Evolutionary conservation across 257 asterid species (phyloP).

Genomic region (Anisodus tanguticus): DNA sequence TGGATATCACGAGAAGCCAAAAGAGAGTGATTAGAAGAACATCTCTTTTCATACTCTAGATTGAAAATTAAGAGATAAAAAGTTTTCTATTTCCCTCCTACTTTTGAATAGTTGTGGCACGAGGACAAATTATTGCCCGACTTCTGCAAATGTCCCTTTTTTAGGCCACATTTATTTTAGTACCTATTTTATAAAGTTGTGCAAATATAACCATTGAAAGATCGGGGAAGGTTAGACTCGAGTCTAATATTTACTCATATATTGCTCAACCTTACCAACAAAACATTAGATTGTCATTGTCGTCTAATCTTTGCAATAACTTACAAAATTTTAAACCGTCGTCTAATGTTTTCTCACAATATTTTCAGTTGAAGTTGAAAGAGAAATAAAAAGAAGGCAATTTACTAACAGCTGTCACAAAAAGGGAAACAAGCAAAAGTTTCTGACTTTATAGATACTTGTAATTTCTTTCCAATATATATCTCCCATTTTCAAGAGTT

Average conservation of each 20-base stretch:
- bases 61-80: not conserved
- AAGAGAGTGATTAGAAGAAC: not conserved
- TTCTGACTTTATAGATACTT: not conserved
- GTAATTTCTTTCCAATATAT: not conserved
- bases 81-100: not conserved
- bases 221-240: not conserved
- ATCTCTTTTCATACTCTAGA: not conserved
- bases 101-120: not conserved
- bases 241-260: not conserved
- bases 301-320: not conserved
- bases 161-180: not conserved
- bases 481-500: not conserved
- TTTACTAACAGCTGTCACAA: constrained; percentile 1
- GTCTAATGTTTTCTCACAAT: not conserved
- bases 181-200: not conserved
- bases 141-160: not conserved
- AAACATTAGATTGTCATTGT: not conserved
- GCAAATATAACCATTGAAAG: constrained; percentile 4
- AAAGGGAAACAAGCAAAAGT: not conserved
- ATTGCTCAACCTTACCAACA: not conserved
- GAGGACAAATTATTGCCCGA: constrained; percentile 4
- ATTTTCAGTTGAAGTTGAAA: not conserved
- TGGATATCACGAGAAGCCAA: not conserved
- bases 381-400: not conserved
- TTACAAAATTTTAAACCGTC: not conserved